Evolutionary conservation across 1,284 basidiomycete genomes (phyloP).

Genomic region (Phaffia rhodozyma): DNA sequence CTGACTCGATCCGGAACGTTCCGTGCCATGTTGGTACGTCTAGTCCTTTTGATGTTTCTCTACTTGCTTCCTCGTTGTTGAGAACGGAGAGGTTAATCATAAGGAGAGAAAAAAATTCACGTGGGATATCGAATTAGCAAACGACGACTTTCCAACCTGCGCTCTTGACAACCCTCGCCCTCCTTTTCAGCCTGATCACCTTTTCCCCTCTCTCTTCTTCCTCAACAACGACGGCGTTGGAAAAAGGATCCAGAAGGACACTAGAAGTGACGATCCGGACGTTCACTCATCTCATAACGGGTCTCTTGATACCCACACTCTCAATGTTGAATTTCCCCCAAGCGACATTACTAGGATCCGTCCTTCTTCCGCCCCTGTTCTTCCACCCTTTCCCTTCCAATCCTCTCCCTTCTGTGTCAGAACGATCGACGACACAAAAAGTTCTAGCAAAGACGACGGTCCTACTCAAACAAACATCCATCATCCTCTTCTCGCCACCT

Average conservation of each 20-base stretch:
- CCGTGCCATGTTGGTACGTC: slow-evolving; percentile 19
- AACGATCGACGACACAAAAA: slow-evolving; percentile 19
- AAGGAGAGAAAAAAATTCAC: not conserved
- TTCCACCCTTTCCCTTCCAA: slow-evolving; percentile 36
- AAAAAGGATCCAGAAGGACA: slow-evolving; percentile 33
- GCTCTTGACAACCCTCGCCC: slow-evolving; percentile 4
- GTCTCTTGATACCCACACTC: slow-evolving; percentile 63
- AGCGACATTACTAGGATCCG: slow-evolving; percentile 52
- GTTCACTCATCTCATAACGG: slow-evolving; percentile 45
- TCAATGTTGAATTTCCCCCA: slow-evolving; percentile 84
- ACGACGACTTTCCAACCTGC: slow-evolving; percentile 4
- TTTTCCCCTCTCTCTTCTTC: slow-evolving; percentile 28
- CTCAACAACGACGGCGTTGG: slow-evolving; percentile 49
- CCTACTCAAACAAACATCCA: slow-evolving; percentile 18
- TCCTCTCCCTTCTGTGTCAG: too few species aligned
- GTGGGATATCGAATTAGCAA: not conserved
- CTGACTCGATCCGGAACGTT: slow-evolving; percentile 16
- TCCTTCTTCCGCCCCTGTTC: slow-evolving; percentile 49
- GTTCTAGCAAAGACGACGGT: slow-evolving; percentile 4
- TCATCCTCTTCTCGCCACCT: slow-evolving; percentile 20
- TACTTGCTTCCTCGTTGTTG: too few species aligned
- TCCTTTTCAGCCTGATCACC: slow-evolving; percentile 31
- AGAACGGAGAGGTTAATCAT: too few species aligned
- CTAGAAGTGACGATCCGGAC: not conserved
- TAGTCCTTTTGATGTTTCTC: slow-evolving; percentile 40